Base-by-base conservation (phyloP, 1,139 yeast species). In the Yamadazyma sp. region DNA sequence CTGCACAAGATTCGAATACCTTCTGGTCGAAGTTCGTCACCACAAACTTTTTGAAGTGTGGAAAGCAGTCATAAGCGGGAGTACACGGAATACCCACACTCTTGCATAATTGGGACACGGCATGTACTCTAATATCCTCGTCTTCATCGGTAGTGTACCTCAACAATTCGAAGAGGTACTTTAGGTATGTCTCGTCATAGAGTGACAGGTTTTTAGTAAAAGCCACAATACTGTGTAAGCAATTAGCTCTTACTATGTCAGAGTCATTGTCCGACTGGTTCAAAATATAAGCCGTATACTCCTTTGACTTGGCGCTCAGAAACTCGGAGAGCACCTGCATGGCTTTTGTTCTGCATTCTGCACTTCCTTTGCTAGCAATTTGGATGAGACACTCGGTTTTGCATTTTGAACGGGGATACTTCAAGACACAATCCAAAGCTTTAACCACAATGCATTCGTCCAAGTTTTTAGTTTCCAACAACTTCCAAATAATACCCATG, bases 111-210 rank as follows among this genome's bases (percentile, higher is more conserved):
- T 16, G 6, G 5, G 13, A 8, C 0, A 80, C 59, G 1, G 78
- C 67, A 3, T 52, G 20, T 1, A 48, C 44, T 48, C 85, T 60
- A 10, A 80, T 62, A 8, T 62, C 72, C 7, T 66, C 71, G 45
- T 82, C 86, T 51, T 84, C 92, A 54, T 85, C 94, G 37, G 69
- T 64, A 13, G 44, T 26, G 21, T 38, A 40, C 11, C 32, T 31
- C 14, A 43, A 32, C 3, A 46, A 29, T n/a, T 40, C 24, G 15
- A 46, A 34, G 6, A 38, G 23, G 1, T 44, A 17, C n/a, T 10
- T 9, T 3, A 18, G 18, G 15, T 29, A 18, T 8, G 6, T n/a
- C 15, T 17, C 7, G 18, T 29, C 16, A 8, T 29, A 16, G 11
- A 10, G 16, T 3, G 7, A 6, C 24, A 6, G 7, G 5, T 13